phyloP scores from a whole-genome alignment of 2,329 filamentous ascomycete genomes.

The Pseudogymnoascus sp. region DNA sequence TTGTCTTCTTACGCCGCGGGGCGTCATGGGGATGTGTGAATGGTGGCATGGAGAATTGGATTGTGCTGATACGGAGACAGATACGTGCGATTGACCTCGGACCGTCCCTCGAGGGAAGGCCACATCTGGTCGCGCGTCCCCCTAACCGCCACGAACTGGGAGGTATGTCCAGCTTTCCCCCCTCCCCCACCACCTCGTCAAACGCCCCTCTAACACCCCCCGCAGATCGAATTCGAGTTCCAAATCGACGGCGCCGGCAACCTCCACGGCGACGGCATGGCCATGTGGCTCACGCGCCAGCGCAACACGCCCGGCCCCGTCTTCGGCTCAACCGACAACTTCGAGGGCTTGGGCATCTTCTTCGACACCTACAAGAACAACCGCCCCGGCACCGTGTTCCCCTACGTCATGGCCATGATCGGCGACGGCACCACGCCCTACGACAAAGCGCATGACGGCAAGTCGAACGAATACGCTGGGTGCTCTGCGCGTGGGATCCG shows the following conservation, averaged over 20 bases:
- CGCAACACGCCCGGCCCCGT: conserved; percentile 72
- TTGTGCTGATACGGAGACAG: conserved; percentile 34
- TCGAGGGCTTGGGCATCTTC: conserved; percentile 86
- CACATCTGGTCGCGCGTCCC: conserved; percentile 93
- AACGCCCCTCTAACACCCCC: neutral
- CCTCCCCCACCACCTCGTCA: neutral
- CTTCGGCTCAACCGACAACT: conserved; percentile 80
- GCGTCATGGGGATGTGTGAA: neutral
- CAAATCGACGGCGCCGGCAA: conserved; percentile 82
- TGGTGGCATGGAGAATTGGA: conserved; percentile 10
- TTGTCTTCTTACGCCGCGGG: neutral
- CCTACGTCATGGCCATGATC: conserved; percentile 97
- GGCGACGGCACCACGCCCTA: conserved; percentile 85
- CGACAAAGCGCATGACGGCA: conserved; percentile 91
- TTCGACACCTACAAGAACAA: conserved; percentile 99
- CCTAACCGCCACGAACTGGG: conserved; percentile 96
- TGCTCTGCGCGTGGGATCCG: conserved; percentile 92
- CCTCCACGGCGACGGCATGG: conserved; percentile 92
- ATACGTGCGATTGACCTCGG: conserved; percentile 87
- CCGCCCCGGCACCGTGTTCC: conserved; percentile 87
- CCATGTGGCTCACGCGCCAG: conserved; percentile 96
- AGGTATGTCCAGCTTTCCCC: too few relatives aligned
- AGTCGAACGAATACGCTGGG: conserved; percentile 83
- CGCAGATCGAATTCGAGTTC: conserved; percentile 81
- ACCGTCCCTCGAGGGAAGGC: conserved; percentile 81